Evolutionary conservation across 2,329 filamentous ascomycete species (phyloP).

Genomic region (Venturia pyrina): DNA sequence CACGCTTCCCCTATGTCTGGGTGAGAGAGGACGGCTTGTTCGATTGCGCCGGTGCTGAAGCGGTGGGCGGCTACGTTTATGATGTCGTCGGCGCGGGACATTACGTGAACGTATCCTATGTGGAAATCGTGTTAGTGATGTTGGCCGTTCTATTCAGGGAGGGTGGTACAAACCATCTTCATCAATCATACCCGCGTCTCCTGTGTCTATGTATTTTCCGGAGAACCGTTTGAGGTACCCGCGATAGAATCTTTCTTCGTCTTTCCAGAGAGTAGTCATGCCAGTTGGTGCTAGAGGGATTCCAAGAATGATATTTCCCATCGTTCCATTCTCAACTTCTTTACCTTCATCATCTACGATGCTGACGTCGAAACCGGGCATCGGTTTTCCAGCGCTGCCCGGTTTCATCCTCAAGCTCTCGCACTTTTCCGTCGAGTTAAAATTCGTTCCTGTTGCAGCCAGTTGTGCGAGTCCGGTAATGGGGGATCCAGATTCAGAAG

Average conservation of each 20-base stretch:
- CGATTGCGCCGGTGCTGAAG: conserved; percentile 79
- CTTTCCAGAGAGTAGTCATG: conserved; percentile 76
- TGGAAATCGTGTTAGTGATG: not conserved
- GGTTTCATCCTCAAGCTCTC: conserved; percentile 56
- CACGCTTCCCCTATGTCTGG: conserved; percentile 71
- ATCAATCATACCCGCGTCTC: conserved; percentile 82
- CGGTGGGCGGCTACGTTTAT: conserved; percentile 94
- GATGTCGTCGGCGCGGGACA: conserved; percentile 67
- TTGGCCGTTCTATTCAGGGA: not conserved
- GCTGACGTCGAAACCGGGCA: conserved; percentile 83
- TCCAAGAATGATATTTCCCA: conserved; percentile 86
- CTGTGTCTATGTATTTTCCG: conserved; percentile 81
- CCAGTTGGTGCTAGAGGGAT: conserved; percentile 77
- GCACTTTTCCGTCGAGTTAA: conserved; percentile 27
- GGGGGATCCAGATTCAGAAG: conserved; percentile 58
- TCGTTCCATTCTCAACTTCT: conserved; percentile 59
- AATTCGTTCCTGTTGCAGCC: conserved; percentile 51
- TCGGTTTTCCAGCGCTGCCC: conserved; percentile 79
- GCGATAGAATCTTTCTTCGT: conserved; percentile 75
- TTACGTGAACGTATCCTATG: conserved; percentile 47
- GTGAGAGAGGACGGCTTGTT: conserved; percentile 81
- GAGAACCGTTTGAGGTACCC: conserved; percentile 75
- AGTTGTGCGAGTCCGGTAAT: conserved; percentile 57
- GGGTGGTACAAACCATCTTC: conserved; percentile 37
- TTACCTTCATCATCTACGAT: conserved; percentile 72